phyloP scores from a whole-genome alignment of 805 yeast species.

The Suhomyces canberraensis region DNA sequence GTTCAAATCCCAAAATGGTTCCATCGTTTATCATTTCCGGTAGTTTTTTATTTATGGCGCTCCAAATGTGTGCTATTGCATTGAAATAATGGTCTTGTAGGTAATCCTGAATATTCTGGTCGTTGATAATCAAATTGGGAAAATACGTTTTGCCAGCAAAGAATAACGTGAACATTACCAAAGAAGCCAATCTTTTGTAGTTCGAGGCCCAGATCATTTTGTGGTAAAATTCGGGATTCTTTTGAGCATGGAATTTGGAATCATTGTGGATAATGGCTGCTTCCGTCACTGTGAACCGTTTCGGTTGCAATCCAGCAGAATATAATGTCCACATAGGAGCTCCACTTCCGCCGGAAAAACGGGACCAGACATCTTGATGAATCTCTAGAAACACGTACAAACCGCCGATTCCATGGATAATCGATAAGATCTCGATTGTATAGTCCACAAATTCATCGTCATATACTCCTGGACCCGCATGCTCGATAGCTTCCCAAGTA shows the following conservation, averaged over 20 bases:
- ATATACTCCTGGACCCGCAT: constrained; percentile 77
- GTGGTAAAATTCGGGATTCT: constrained; percentile 49
- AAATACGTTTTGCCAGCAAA: constrained; percentile 76
- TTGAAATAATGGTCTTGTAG: constrained; percentile 61
- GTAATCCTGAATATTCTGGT: constrained; percentile 72
- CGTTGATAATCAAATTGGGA: constrained; percentile 72
- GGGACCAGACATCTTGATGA: constrained; percentile 93
- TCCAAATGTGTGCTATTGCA: constrained; percentile 45
- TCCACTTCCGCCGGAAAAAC: constrained; percentile 86
- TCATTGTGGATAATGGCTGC: constrained; percentile 78
- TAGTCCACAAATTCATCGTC: constrained; percentile 75
- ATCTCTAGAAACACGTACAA: constrained; percentile 80
- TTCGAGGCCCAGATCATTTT: constrained; percentile 95
- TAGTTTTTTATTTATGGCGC: constrained; percentile 19
- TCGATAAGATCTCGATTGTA: constrained; percentile 57
- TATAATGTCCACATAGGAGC: constrained; percentile 92
- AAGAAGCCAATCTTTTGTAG: constrained; percentile 69
- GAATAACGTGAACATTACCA: constrained; percentile 82
- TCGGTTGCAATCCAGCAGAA: constrained; percentile 84
- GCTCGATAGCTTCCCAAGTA: constrained; percentile 94
- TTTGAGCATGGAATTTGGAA: constrained; percentile 33
- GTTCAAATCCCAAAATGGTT: constrained; percentile 74
- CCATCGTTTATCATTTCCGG: constrained; percentile 39
- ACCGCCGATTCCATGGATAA: constrained; percentile 63
- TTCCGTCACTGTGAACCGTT: constrained; percentile 63